Percentiles rank a stretch among this genome's conserved stretches.
phyloP scores from a whole-genome alignment of 2,329 filamentous ascomycete species.

The Talaromyces amestolkiae region DNA sequence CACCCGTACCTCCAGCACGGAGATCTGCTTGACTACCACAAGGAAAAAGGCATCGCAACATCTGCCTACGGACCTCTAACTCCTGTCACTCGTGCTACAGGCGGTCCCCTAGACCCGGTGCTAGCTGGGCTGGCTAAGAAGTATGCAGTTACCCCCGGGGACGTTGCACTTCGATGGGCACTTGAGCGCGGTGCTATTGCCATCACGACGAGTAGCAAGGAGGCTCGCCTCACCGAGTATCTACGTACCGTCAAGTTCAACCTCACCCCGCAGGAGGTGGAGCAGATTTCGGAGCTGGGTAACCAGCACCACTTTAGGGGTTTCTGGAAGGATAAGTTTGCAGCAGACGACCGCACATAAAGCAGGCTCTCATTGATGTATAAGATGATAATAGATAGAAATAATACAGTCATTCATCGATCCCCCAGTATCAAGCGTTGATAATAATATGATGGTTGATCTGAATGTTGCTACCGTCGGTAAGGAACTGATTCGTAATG shows the following conservation, averaged over 20 bases:
- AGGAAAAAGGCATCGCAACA: conserved; percentile 42
- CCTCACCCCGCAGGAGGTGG: conserved; percentile 57
- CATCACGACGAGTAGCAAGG: conserved; percentile 61
- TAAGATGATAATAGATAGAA: neutral
- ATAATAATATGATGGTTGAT: neutral
- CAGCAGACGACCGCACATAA: conserved; percentile 42
- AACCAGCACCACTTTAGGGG: conserved; percentile 51
- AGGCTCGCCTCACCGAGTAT: conserved; percentile 59
- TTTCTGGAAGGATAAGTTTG: conserved; percentile 53
- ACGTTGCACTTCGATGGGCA: conserved; percentile 59
- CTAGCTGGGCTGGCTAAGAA: conserved; percentile 56
- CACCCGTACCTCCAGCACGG: conserved; percentile 56
- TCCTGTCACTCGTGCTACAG: conserved; percentile 54
- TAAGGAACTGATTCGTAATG: conserved; percentile 64
- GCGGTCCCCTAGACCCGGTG: conserved; percentile 56
- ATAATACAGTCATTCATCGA: neutral
- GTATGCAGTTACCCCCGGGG: conserved; percentile 57
- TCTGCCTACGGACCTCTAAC: conserved; percentile 45
- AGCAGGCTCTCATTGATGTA: neutral
- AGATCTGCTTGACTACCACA: conserved; percentile 41
- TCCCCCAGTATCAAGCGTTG: neutral
- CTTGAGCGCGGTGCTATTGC: conserved; percentile 60
- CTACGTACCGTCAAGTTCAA: conserved; percentile 56
- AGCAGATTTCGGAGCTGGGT: conserved; percentile 51
- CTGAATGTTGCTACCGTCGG: conserved; percentile 62